Evolutionary conservation across 495 filamentous ascomycete species (phyloP).

Genomic region (Aspergillus panamensis): DNA sequence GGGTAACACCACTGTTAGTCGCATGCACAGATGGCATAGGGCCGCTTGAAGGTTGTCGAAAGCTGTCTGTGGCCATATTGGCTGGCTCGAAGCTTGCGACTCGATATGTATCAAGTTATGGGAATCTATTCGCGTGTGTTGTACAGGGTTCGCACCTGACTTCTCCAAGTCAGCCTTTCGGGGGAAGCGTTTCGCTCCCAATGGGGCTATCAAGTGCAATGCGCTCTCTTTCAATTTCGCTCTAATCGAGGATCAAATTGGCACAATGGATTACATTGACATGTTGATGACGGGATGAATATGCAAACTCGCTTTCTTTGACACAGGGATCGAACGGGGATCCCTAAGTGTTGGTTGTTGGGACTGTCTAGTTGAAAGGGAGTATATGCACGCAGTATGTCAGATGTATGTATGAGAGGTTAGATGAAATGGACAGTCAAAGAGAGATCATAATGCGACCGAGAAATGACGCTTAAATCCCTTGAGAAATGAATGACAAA

Average conservation of each 20-base stretch:
- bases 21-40: slow-evolving; percentile 46
- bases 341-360: neutral
- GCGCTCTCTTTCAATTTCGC: neutral
- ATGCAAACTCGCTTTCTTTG: neutral
- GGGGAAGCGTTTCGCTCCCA: neutral
- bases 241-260: neutral
- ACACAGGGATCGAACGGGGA: neutral
- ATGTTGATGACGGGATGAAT: neutral
- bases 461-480: neutral
- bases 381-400: slow-evolving; percentile 5
- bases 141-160: slow-evolving; percentile 1
- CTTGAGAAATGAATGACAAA: neutral
- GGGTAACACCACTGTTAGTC: slow-evolving; percentile 42
- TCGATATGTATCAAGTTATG: neutral
- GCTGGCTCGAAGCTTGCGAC: neutral
- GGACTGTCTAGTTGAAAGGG: neutral
- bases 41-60: slow-evolving; percentile 25
- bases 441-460: neutral
- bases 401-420: slow-evolving; percentile 10
- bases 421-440: neutral
- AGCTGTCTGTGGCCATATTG: slow-evolving; percentile 18
- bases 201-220: neutral
- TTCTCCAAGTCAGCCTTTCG: neutral
- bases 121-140: neutral
- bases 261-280: slow-evolving; percentile 1